These are phyloP conservation scores for Pyrus bretschneideri DNA, from an alignment of 306 rosid species.

Conservation along the genomic window DNA sequence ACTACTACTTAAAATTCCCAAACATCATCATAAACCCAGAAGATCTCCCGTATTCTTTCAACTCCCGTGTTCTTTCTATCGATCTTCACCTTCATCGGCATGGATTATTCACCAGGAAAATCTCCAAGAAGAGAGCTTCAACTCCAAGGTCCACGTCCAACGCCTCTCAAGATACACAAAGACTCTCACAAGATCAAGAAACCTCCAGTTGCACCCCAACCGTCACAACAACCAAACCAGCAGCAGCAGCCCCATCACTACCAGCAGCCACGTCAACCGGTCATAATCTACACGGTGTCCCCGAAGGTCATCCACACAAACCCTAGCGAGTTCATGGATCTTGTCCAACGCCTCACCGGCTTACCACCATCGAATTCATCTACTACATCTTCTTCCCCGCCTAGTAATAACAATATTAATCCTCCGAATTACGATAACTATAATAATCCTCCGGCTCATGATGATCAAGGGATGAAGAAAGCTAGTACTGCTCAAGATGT, in stretches of 20 bases:
- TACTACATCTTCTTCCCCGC: slow-evolving; percentile 7
- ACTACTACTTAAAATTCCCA: background rate
- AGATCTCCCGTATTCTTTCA: background rate
- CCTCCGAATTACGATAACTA: background rate
- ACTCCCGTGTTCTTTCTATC: background rate
- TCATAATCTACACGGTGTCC: slow-evolving; percentile 73
- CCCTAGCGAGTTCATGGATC: slow-evolving; percentile 67
- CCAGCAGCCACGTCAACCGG: slow-evolving; percentile 45
- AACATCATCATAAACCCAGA: background rate
- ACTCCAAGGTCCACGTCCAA: slow-evolving; percentile 75
- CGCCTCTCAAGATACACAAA: slow-evolving; percentile 55
- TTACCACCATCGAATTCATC: slow-evolving; percentile 9
- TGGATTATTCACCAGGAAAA: slow-evolving; percentile 29
- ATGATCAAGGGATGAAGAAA: slow-evolving; percentile 16
- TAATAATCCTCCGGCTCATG: background rate
- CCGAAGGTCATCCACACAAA: slow-evolving; percentile 77
- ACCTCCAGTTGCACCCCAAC: slow-evolving; percentile 52
- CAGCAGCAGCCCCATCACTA: slow-evolving; percentile 34
- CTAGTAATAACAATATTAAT: background rate
- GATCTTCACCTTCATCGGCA: background rate
- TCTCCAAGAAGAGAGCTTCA: slow-evolving; percentile 69
- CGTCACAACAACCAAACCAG: background rate
- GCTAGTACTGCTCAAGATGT: background rate
- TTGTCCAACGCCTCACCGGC: slow-evolving; percentile 86
- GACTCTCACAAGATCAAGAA: slow-evolving; percentile 75